Conservation (phyloP, 2,329 filamentous ascomycete genomes). For the Polytolypa hystricis region DNA sequence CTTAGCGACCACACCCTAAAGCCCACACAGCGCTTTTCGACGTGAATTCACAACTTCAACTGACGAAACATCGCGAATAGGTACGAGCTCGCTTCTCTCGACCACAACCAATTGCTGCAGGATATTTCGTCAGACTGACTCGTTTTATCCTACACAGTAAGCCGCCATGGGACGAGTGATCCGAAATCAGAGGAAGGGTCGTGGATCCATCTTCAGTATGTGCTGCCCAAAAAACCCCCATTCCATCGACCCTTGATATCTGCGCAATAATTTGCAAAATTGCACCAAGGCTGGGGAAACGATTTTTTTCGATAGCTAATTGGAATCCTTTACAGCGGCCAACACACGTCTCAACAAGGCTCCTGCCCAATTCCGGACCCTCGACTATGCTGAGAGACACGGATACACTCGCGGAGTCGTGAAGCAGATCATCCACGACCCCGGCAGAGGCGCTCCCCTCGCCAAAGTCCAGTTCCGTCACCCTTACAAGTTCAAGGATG, state of each 20-base stretch:
- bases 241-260: too few relatives aligned
- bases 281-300: too few relatives aligned
- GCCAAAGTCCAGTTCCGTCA: conserved; percentile 95
- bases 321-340: conserved; percentile 44
- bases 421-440: conserved; percentile 98
- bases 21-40: conserved; percentile 32
- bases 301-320: too few relatives aligned
- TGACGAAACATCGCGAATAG: conserved; percentile 33
- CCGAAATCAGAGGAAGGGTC: conserved; percentile 67
- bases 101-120: conserved; percentile 20
- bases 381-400: conserved; percentile 95
- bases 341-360: conserved; percentile 90
- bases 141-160: conserved; percentile 25
- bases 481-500: conserved; percentile 95
- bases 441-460: conserved; percentile 94
- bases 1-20: conserved; percentile 37
- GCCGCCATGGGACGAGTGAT: conserved; percentile 57
- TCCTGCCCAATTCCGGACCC: conserved; percentile 86
- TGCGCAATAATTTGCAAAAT: too few relatives aligned
- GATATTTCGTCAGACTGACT: conserved; percentile 26
- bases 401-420: conserved; percentile 96
- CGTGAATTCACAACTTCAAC: conserved; percentile 27
- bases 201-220: conserved; percentile 66
- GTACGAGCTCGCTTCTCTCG: conserved; percentile 24
- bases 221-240: conserved; percentile 31